A percentile compares a stretch with the other conserved stretches of the same genome.
Evolutionary conservation across 768 basidiomycete genomes (phyloP).

Genomic region (Amanita phalloides): DNA sequence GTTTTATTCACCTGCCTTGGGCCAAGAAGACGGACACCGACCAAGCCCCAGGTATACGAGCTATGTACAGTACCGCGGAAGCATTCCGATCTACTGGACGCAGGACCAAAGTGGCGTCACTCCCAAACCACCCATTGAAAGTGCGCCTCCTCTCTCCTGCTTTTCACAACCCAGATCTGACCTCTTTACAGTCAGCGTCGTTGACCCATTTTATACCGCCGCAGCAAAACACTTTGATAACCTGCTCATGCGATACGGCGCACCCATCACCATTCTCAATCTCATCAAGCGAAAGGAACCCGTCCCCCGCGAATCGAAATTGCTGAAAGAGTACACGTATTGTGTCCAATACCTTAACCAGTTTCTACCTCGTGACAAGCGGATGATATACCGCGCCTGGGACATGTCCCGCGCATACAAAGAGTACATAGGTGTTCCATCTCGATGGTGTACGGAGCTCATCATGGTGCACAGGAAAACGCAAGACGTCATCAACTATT

Average conservation of each 20-base stretch:
- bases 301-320: slow-evolving; percentile 78
- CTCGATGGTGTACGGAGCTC: background rate
- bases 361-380: slow-evolving; percentile 76
- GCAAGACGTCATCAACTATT: slow-evolving; percentile 89
- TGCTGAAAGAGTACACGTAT: slow-evolving; percentile 84
- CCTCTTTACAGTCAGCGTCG: slow-evolving; percentile 61
- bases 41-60: slow-evolving; percentile 87
- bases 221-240: slow-evolving; percentile 91
- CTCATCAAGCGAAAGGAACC: slow-evolving; percentile 83
- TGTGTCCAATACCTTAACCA: slow-evolving; percentile 93
- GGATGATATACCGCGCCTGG: slow-evolving; percentile 90
- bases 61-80: slow-evolving; percentile 94
- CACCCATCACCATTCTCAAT: slow-evolving; percentile 85
- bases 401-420: slow-evolving; percentile 95
- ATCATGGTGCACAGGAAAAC: slow-evolving; percentile 51
- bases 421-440: slow-evolving; percentile 39
- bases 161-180: slow-evolving; percentile 4
- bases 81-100: slow-evolving; percentile 94
- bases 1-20: slow-evolving; percentile 61
- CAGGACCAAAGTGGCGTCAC: slow-evolving; percentile 87
- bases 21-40: slow-evolving; percentile 18
- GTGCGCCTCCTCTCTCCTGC: slow-evolving; percentile 33
- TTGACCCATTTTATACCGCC: slow-evolving; percentile 91
- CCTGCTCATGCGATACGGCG: slow-evolving; percentile 81
- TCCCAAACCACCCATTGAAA: slow-evolving; percentile 94